Conservation (phyloP, 148 eudicot genomes). For the Tetragonia tetragonoides region DNA sequence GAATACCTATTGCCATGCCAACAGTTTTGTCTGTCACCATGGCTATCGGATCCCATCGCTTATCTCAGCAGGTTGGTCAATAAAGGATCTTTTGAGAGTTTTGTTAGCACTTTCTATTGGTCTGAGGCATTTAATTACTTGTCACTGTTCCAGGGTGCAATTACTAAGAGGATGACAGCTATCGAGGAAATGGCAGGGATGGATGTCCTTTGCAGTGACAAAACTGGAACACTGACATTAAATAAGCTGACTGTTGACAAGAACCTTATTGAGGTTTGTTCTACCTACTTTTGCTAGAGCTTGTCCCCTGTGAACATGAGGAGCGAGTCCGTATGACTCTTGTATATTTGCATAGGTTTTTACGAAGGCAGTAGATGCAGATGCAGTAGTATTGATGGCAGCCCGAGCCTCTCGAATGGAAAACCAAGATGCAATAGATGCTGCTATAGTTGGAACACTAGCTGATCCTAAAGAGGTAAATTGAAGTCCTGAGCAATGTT, state of each 20-base stretch:
- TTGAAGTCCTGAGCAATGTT: neutral
- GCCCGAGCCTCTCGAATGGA: slow-evolving; percentile 63
- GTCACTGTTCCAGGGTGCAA: slow-evolving; percentile 37
- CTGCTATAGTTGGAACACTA: slow-evolving; percentile 48
- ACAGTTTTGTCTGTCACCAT: slow-evolving; percentile 21
- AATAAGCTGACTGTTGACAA: slow-evolving; percentile 47
- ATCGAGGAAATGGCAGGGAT: slow-evolving; percentile 54
- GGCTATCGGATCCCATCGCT: slow-evolving; percentile 56
- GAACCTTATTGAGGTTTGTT: slow-evolving; percentile 39
- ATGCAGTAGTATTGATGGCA: slow-evolving; percentile 50
- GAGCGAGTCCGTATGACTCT: neutral
- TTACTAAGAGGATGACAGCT: slow-evolving; percentile 50
- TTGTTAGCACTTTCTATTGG: no score
- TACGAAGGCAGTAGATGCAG: slow-evolving; percentile 39
- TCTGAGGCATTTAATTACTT: neutral
- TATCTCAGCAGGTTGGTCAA: slow-evolving; percentile 43
- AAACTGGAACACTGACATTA: slow-evolving; percentile 48
- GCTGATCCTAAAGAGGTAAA: slow-evolving; percentile 54
- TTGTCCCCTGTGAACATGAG: neutral
- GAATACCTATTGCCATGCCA: slow-evolving; percentile 52
- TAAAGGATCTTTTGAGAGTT: neutral
- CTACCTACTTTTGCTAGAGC: neutral
- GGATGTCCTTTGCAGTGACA: slow-evolving; percentile 54
- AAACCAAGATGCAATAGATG: slow-evolving; percentile 59
- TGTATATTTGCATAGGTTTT: slow-evolving; percentile 33